A percentile compares a stretch with the other conserved stretches of the same genome.
phyloP scores from a whole-genome alignment of 306 rosid species.

The Rubus parviflorus region DNA sequence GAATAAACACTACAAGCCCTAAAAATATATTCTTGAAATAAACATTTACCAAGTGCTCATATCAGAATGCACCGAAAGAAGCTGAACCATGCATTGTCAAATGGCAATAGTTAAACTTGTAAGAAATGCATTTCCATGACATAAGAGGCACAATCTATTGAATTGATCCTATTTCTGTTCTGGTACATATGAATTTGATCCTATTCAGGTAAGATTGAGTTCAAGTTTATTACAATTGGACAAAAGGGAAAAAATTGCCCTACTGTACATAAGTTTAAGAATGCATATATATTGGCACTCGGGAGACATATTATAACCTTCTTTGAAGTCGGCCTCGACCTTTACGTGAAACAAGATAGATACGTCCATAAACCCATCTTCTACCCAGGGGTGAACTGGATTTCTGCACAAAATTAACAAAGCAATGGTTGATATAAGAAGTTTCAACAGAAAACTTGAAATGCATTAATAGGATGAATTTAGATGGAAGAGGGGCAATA shows the following conservation, averaged over 20 bases:
- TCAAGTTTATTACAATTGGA: conserved; percentile 11
- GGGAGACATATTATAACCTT: conserved; percentile 35
- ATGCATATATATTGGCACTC: not conserved
- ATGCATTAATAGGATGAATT: not conserved
- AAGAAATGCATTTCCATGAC: not conserved
- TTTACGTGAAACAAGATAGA: conserved; percentile 66
- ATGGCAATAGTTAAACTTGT: not conserved
- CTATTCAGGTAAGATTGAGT: not conserved
- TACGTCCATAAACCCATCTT: conserved; percentile 85
- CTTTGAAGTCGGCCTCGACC: conserved; percentile 47
- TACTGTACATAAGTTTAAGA: conserved; percentile 28
- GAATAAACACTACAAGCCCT: too few species aligned
- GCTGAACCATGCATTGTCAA: not conserved
- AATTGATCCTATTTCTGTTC: not conserved
- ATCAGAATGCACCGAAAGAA: not conserved
- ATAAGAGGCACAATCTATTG: not conserved
- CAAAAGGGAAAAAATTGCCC: not conserved
- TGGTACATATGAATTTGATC: not conserved
- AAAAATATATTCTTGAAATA: too few species aligned
- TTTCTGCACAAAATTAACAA: conserved; percentile 45
- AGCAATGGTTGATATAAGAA: not conserved
- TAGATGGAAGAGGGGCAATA: not conserved
- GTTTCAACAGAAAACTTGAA: not conserved
- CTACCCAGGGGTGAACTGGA: conserved; percentile 62
- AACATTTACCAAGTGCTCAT: not conserved